phyloP scores from a whole-genome alignment of 75 land plant genomes.

The Isoetes taiwanensis region DNA sequence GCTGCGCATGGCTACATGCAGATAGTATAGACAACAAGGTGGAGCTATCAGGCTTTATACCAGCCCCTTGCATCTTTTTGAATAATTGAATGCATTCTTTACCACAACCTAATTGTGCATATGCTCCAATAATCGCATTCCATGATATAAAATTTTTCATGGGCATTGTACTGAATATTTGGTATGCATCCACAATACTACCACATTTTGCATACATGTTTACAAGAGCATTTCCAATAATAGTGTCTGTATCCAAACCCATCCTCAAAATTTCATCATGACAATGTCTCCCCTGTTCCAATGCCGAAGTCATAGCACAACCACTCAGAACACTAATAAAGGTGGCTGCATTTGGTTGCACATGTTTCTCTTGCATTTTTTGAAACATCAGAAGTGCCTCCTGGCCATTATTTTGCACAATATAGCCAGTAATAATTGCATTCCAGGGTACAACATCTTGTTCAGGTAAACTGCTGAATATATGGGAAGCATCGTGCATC shows the following conservation, averaged over 20 bases:
- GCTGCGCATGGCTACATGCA: conserved; percentile 11
- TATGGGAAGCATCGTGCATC: conserved; percentile 11
- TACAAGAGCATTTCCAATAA: neutral
- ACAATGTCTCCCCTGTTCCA: too few relatives aligned
- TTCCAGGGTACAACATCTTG: conserved; percentile 27
- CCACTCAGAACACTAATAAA: neutral
- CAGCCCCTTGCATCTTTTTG: conserved; percentile 8
- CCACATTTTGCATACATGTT: conserved; percentile 14
- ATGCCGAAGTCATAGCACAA: too few relatives aligned
- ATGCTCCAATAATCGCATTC: conserved; percentile 18
- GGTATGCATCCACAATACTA: neutral
- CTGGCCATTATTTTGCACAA: conserved; percentile 15
- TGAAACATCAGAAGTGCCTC: conserved; percentile 17
- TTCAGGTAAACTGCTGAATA: conserved; percentile 17
- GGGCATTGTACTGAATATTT: conserved; percentile 13
- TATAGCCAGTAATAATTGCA: conserved; percentile 29
- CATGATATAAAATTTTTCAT: conserved; percentile 12
- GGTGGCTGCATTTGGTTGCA: too few relatives aligned
- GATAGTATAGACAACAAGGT: conserved; percentile 14
- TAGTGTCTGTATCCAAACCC: neutral
- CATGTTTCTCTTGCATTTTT: neutral
- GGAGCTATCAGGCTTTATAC: conserved; percentile 10
- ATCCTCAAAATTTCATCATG: neutral
- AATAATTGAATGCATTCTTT: conserved; percentile 11
- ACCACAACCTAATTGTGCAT: neutral